These are phyloP conservation scores for Epichloe aotearoae DNA, from an alignment of 2,329 filamentous ascomycete species.

Conservation along the genomic window DNA sequence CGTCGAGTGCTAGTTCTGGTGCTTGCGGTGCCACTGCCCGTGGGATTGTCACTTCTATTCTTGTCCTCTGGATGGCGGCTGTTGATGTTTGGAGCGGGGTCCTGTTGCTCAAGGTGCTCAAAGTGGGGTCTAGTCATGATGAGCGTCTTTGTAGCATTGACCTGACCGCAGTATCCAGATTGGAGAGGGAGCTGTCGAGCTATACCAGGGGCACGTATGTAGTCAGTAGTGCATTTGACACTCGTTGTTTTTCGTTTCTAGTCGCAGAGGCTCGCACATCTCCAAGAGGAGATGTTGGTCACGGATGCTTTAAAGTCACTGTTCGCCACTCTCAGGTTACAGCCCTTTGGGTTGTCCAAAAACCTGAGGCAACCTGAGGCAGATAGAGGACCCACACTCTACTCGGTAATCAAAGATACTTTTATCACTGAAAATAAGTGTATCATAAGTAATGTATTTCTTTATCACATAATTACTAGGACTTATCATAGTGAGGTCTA, in stretches of 20 bases:
- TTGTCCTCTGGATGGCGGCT: background rate
- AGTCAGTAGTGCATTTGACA: background rate
- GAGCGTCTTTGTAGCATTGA: background rate
- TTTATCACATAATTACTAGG: too few species aligned
- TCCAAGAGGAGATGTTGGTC: background rate
- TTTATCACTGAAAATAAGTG: too few species aligned
- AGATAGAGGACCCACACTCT: too few species aligned
- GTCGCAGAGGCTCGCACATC: background rate
- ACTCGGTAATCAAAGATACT: too few species aligned
- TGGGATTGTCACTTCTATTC: background rate
- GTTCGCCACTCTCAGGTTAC: too few species aligned
- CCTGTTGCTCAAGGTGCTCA: background rate
- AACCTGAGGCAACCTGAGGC: too few species aligned
- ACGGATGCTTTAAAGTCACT: background rate
- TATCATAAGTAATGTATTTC: background rate
- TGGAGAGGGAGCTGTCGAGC: too few species aligned
- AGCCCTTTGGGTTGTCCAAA: background rate
- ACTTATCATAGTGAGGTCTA: background rate
- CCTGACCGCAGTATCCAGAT: too few species aligned
- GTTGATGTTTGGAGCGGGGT: conserved; percentile 6
- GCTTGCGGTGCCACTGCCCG: background rate
- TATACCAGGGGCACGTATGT: too few species aligned
- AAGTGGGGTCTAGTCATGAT: conserved; percentile 6
- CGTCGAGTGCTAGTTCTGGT: background rate
- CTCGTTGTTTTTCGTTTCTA: background rate